Evolutionary conservation across 23 red algal genomes (phyloP).

Genomic region (Gracilariopsis chorda): DNA sequence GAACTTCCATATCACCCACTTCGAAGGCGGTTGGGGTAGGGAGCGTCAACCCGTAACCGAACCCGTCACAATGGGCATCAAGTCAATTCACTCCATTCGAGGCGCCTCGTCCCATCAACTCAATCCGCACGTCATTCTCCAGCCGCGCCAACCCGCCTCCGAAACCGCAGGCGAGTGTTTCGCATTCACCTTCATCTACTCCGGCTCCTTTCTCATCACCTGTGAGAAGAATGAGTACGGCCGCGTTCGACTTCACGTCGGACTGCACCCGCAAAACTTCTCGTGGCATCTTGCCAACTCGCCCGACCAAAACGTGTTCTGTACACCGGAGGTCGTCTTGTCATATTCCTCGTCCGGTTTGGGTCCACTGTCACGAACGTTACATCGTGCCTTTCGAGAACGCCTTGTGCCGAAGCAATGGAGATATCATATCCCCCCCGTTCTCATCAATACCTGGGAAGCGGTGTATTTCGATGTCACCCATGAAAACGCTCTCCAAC

Average conservation of each 20-base stretch:
- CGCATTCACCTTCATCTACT: no score
- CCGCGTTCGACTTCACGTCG: conserved; percentile 35
- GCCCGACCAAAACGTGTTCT: conserved; percentile 21
- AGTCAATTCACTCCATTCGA: no score
- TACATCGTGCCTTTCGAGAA: conserved; percentile 48
- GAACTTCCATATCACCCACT: no score
- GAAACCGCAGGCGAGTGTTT: no score
- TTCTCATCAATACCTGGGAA: conserved; percentile 72
- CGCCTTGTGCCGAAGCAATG: conserved; percentile 45
- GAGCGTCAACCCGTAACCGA: no score
- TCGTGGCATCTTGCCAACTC: conserved; percentile 53
- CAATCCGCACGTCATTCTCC: no score
- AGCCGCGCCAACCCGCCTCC: no score
- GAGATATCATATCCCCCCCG: conserved; percentile 14
- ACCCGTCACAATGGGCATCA: no score
- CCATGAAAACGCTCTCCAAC: conserved; percentile 38
- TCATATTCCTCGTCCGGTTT: neutral
- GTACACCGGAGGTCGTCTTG: conserved; percentile 49
- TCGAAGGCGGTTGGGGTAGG: no score
- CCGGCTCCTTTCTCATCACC: conserved; percentile 16
- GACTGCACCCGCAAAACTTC: conserved; percentile 58
- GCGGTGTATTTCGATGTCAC: conserved; percentile 50
- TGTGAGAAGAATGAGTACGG: conserved; percentile 53
- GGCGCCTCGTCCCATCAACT: no score
- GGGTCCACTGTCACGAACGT: neutral